Evolutionary conservation across 805 yeast genomes (phyloP).

Genomic region (Yamadazyma scolyti): DNA sequence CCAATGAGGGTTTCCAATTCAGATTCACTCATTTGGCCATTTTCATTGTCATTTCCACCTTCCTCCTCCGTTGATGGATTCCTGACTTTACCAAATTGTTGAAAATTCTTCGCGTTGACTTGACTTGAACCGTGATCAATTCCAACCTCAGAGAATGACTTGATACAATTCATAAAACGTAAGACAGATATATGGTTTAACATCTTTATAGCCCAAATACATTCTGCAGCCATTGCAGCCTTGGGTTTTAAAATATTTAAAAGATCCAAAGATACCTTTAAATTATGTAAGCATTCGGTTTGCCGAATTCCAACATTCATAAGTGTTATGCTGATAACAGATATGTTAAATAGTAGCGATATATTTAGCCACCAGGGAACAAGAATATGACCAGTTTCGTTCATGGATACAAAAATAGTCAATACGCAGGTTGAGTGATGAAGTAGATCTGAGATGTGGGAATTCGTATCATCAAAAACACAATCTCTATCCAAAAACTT

Average conservation of each 20-base stretch:
- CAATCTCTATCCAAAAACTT: conserved; percentile 27
- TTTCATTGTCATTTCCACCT: background rate
- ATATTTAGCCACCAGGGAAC: conserved; percentile 54
- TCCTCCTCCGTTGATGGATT: background rate
- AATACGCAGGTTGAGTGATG: too few relatives aligned
- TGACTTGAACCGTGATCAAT: conserved; percentile 52
- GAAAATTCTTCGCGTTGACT: conserved; percentile 45
- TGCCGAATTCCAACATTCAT: conserved; percentile 38
- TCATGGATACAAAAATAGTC: too few relatives aligned
- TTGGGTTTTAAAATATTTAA: conserved; percentile 25
- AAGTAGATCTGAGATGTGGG: conserved; percentile 23
- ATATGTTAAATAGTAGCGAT: conserved; percentile 41
- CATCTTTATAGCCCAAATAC: conserved; percentile 57
- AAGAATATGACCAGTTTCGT: too few relatives aligned
- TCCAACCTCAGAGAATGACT: conserved; percentile 37
- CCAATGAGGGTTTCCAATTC: background rate
- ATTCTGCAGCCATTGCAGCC: conserved; percentile 53
- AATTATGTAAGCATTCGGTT: conserved; percentile 19
- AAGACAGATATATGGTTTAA: conserved; percentile 47
- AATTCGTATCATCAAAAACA: conserved; percentile 23
- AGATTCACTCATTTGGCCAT: background rate
- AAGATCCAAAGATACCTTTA: conserved; percentile 22
- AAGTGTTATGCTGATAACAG: conserved; percentile 37
- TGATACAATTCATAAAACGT: conserved; percentile 37
- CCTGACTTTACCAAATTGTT: conserved; percentile 37